These are phyloP conservation scores for Hypoxylon sp. DNA, from an alignment of 2,329 filamentous ascomycete species.

Conservation along the genomic window DNA sequence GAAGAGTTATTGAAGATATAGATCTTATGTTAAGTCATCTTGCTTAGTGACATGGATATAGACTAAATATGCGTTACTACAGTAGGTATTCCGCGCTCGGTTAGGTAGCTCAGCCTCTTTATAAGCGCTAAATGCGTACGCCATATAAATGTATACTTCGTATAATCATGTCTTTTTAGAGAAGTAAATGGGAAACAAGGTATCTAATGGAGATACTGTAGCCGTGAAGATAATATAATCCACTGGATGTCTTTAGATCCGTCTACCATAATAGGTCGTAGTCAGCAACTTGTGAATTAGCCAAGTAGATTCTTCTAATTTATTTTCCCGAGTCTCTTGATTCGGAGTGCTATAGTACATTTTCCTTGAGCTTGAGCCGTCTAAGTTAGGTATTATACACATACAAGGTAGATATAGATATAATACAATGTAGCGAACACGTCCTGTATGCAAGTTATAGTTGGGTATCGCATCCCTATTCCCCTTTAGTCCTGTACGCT, in stretches of 20 bases:
- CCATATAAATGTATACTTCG: neutral
- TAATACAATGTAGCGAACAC: conserved; percentile 13
- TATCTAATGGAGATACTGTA: neutral
- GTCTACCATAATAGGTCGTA: too few relatives aligned
- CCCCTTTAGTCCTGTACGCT: conserved; percentile 3
- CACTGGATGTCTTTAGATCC: too few relatives aligned
- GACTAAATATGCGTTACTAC: neutral
- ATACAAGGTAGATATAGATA: conserved; percentile 4
- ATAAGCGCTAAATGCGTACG: neutral
- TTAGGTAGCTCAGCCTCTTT: conserved; percentile 6
- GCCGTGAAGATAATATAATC: neutral
- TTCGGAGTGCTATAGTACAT: conserved; percentile 14
- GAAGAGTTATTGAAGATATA: conserved; percentile 5
- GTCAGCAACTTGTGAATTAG: neutral
- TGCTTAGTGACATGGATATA: neutral
- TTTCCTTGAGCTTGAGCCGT: neutral
- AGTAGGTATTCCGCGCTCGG: neutral
- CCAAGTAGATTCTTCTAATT: conserved; percentile 2
- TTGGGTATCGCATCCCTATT: conserved; percentile 29
- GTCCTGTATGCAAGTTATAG: conserved; percentile 18
- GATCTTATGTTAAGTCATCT: neutral
- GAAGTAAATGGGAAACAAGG: neutral
- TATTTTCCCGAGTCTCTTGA: neutral
- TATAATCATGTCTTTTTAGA: neutral
- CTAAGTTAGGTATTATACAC: conserved; percentile 18